Base-by-base conservation (phyloP, 2,329 filamentous ascomycete genomes). In the Ceratocystis albifundus region DNA sequence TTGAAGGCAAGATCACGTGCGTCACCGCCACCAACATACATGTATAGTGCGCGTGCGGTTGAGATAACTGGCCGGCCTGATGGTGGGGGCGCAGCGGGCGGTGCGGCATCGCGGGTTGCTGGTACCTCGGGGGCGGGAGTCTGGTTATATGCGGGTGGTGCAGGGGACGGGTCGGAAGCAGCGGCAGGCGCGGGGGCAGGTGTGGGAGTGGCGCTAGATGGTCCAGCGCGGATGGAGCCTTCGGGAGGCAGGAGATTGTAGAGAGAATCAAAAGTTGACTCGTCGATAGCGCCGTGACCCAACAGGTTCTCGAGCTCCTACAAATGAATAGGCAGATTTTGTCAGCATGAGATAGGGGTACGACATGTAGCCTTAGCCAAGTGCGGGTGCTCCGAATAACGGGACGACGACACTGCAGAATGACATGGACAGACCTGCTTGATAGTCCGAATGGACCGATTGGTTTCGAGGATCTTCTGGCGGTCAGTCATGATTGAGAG, bases 241-340 rank as follows among this genome's bases (percentile, higher is more conserved):
- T 91, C 88, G 70, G 82, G 77, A 45, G 92, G 93, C 41, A 97
- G 86, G 72, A 89, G 82, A 70, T 80, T 78, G 73, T 87, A 81
- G 74, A 96, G 90, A 64, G 81, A 82, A 72, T 89, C 87, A 74
- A 92, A 90, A 73, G 87, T 85, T 66, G 85, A 78, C 68, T 89
- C 86, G 69, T 82, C 85, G 74, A 97, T 89, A 73, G 92, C 81
- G 70, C 87, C 87, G 72, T 88, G 85, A 75, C 96, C 92, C 71
- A 90, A 84, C 69, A 97, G 88, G 71, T 86, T 88, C 76, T 96
- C 91, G 68, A 96, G 88, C 79, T 96, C 92, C 92, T 96, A 71
- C 41, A 63, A 32, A 20, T 32, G 28, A 48, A 22, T 10, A 32
- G 17, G n/a, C 20, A 20, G n/a, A 8, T 8, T 20, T 36, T 3